These are phyloP conservation scores for Phoma herbarum DNA, from an alignment of 2,329 filamentous ascomycete species.

Conservation along the genomic window DNA sequence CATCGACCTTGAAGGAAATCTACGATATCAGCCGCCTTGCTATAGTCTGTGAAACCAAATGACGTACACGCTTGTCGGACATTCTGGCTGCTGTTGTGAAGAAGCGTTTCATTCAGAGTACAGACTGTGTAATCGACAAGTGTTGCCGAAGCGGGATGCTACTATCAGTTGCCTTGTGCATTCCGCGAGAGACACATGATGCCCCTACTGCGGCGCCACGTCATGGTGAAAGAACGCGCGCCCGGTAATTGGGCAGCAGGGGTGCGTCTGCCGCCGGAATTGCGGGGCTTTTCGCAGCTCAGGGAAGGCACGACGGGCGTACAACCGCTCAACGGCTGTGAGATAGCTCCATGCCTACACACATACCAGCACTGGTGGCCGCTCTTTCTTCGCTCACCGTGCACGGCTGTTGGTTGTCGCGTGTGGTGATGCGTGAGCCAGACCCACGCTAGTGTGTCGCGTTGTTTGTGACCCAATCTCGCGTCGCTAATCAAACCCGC, in stretches of 20 bases:
- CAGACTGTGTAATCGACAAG: not conserved
- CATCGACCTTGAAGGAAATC: constrained; percentile 60
- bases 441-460: constrained; percentile 36
- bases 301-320: constrained; percentile 12
- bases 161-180: not conserved
- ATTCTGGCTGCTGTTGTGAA: constrained; percentile 43
- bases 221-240: constrained; percentile 21
- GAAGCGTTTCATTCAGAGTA: constrained; percentile 34
- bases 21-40: constrained; percentile 38
- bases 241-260: constrained; percentile 18
- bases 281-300: constrained; percentile 9
- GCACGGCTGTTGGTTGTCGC: constrained; percentile 10
- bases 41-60: constrained; percentile 15
- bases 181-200: not conserved
- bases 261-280: constrained; percentile 5
- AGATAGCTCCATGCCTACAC: not conserved
- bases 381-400: not conserved
- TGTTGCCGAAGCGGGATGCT: not conserved
- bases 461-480: constrained; percentile 37
- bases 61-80: constrained; percentile 47
- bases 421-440: constrained; percentile 17
- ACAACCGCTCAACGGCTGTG: not conserved
- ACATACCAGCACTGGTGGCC: not conserved
- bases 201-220: constrained; percentile 18
- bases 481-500: constrained; percentile 38